phyloP scores from a whole-genome alignment of 805 yeast genomes.

The Metschnikowia bowlesiae region DNA sequence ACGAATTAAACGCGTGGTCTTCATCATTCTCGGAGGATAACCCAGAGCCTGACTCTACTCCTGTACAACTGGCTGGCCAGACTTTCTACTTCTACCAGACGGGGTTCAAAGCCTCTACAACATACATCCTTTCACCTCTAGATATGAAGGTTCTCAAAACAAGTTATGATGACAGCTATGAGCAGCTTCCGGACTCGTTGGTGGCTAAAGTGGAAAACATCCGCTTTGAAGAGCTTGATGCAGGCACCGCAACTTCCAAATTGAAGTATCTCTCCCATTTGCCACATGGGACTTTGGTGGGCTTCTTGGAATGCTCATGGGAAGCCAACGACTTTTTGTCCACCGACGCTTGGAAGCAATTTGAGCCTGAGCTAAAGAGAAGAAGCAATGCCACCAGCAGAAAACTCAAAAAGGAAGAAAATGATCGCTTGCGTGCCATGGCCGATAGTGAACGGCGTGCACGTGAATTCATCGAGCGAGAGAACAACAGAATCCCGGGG shows the following conservation, averaged over 20 bases:
- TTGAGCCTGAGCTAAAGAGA: constrained; percentile 52
- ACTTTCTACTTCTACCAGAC: constrained; percentile 72
- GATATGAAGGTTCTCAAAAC: constrained; percentile 71
- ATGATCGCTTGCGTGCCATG: constrained; percentile 52
- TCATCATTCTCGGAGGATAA: constrained; percentile 19
- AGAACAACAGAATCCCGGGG: constrained; percentile 42
- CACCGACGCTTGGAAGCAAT: constrained; percentile 38
- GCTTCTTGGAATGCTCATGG: constrained; percentile 88
- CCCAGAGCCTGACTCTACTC: constrained; percentile 26
- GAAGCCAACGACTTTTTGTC: constrained; percentile 26
- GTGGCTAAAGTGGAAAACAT: constrained; percentile 66
- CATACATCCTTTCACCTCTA: constrained; percentile 68
- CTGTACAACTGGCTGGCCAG: constrained; percentile 13
- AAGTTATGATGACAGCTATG: constrained; percentile 54
- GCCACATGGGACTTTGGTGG: constrained; percentile 81
- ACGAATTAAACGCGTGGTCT: constrained; percentile 38
- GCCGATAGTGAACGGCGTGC: constrained; percentile 54
- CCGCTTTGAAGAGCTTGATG: constrained; percentile 57
- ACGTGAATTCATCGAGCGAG: constrained; percentile 54
- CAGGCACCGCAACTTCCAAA: constrained; percentile 53
- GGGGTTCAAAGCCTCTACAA: constrained; percentile 56
- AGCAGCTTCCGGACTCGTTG: constrained; percentile 63
- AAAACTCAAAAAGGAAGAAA: constrained; percentile 58
- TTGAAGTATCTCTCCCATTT: constrained; percentile 74
- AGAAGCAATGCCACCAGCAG: constrained; percentile 48